These are phyloP conservation scores for Prunus mongolica DNA, from an alignment of 306 rosid genomes.

Conservation along the genomic window DNA sequence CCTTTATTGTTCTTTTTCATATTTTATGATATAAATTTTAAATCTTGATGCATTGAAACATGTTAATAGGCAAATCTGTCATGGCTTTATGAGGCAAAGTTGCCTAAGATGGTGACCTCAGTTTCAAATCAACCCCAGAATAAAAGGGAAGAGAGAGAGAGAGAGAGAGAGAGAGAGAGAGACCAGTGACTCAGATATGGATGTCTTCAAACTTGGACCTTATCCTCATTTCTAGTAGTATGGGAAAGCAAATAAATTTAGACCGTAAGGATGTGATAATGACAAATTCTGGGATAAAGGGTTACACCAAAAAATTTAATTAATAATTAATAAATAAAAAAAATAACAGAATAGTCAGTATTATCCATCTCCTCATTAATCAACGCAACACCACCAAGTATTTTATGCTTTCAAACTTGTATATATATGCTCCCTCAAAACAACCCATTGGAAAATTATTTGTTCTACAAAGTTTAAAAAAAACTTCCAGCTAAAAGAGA, in stretches of 20 bases:
- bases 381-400: conserved; percentile 12
- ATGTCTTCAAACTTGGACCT: conserved; percentile 60
- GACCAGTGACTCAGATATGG: conserved; percentile 48
- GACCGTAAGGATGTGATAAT: conserved; percentile 48
- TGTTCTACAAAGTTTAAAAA: not conserved
- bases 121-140: conserved; percentile 18
- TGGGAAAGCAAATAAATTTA: conserved; percentile 35
- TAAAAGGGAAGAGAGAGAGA: not conserved
- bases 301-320: not conserved
- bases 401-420: not conserved
- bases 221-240: conserved; percentile 56
- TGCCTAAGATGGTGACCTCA: conserved; percentile 46
- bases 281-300: conserved; percentile 32
- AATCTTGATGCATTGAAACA: conserved; percentile 17
- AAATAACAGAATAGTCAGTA: conserved; percentile 17
- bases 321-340: not conserved
- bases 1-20: not conserved
- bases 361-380: conserved; percentile 38
- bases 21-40: not conserved
- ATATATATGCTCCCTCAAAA: conserved; percentile 16
- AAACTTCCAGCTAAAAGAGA: not conserved
- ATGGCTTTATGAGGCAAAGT: conserved; percentile 63
- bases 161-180: not conserved
- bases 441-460: not conserved
- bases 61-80: conserved; percentile 52